Evolutionary conservation across 2,329 filamentous ascomycete species (phyloP).

Genomic region (Fusarium sp.): DNA sequence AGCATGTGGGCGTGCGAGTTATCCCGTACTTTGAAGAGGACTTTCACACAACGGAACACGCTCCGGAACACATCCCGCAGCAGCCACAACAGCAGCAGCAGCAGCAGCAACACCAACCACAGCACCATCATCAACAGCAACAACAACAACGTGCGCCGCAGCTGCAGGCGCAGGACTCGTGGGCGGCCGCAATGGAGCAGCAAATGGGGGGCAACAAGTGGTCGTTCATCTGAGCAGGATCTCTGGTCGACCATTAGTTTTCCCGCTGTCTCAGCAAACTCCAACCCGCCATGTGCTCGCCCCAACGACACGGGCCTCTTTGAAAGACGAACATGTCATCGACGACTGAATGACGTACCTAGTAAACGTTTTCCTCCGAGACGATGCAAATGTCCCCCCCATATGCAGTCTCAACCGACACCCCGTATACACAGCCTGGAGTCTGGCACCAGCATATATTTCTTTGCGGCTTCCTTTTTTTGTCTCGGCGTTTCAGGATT

Average conservation of each 20-base stretch:
- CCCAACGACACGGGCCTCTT: conserved; percentile 17
- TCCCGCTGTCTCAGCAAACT: background rate
- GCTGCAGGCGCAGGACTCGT: conserved; percentile 46
- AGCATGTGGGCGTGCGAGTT: conserved; percentile 51
- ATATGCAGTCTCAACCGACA: conserved; percentile 18
- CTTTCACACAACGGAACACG: conserved; percentile 53
- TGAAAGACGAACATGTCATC: conserved; percentile 23
- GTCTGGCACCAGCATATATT: conserved; percentile 36
- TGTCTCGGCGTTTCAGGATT: conserved; percentile 38
- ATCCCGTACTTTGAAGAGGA: conserved; percentile 56
- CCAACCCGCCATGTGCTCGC: conserved; percentile 12
- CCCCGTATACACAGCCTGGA: conserved; percentile 37
- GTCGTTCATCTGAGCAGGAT: conserved; percentile 47
- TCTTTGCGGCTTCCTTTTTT: conserved; percentile 26
- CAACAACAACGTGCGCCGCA: conserved; percentile 33
- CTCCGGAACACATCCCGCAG: conserved; percentile 43
- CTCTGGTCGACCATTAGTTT: conserved; percentile 21
- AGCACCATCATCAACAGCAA: conserved; percentile 10
- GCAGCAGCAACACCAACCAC: background rate
- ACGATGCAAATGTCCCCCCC: conserved; percentile 1
- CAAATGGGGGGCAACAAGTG: conserved; percentile 43
- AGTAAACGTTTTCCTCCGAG: conserved; percentile 3
- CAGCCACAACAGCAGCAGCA: conserved; percentile 30
- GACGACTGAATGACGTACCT: conserved; percentile 31
- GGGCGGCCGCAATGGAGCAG: conserved; percentile 48